phyloP scores from a whole-genome alignment of 2,329 filamentous ascomycete species.

The Phoma sp. region DNA sequence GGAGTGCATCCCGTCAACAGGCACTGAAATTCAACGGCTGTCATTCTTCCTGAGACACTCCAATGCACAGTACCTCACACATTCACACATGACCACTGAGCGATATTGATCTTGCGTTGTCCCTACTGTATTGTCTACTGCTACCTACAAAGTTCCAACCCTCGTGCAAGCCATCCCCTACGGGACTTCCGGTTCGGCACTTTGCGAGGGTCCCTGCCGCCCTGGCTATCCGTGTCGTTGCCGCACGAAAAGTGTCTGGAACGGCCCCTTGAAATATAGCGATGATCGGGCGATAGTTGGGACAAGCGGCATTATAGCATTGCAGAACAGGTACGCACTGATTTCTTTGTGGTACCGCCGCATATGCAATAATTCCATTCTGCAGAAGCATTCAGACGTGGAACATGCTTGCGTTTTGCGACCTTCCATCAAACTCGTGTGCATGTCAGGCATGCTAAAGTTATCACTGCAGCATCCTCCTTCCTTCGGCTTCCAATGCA shows the following conservation, averaged over 20 bases:
- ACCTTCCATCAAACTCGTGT: background rate
- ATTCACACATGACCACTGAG: background rate
- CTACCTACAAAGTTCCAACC: background rate
- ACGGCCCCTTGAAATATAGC: background rate
- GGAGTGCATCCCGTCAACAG: background rate
- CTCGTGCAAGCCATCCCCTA: background rate
- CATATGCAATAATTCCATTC: background rate
- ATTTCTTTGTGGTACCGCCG: background rate
- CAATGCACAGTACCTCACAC: background rate
- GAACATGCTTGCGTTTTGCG: background rate
- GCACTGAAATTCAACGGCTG: background rate
- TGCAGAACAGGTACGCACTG: slow-evolving; percentile 2
- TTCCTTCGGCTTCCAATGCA: background rate
- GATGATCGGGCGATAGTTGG: background rate
- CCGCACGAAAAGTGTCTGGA: slow-evolving; percentile 1
- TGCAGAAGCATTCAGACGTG: background rate
- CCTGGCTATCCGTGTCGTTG: background rate
- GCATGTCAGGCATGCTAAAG: background rate
- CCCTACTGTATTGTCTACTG: background rate
- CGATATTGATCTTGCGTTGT: background rate
- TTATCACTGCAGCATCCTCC: slow-evolving; percentile 1
- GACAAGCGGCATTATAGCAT: background rate
- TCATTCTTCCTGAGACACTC: background rate
- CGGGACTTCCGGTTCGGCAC: background rate
- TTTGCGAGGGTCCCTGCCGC: background rate